A percentile compares a stretch with the other conserved stretches of the same genome.
These are phyloP conservation scores for Rhododendron simsii DNA, from an alignment of 148 eudicot genomes.

Conservation along the genomic window DNA sequence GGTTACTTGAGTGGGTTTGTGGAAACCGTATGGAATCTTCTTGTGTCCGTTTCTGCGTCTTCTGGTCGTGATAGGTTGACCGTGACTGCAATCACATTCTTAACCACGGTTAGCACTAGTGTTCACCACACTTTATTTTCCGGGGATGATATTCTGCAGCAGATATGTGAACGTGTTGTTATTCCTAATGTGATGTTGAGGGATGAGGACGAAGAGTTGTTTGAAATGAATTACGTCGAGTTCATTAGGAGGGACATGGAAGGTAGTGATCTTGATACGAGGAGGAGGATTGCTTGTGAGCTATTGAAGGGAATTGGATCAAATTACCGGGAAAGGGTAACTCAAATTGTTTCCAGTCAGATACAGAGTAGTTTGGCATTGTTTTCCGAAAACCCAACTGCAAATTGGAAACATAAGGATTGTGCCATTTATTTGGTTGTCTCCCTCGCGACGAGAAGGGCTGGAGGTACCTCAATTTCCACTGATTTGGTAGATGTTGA, in stretches of 20 bases:
- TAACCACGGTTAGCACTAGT: conserved; percentile 76
- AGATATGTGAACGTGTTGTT: conserved; percentile 79
- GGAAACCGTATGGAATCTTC: conserved; percentile 65
- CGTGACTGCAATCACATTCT: conserved; percentile 79
- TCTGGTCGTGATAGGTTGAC: conserved; percentile 77
- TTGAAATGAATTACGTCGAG: conserved; percentile 92
- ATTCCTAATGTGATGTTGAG: conserved; percentile 91
- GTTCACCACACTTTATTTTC: conserved; percentile 67
- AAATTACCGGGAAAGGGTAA: conserved; percentile 72
- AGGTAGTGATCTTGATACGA: conserved; percentile 96
- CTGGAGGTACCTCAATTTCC: conserved; percentile 65
- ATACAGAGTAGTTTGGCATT: conserved; percentile 57
- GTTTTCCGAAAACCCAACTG: conserved; percentile 63
- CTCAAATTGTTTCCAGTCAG: conserved; percentile 55
- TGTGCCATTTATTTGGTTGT: conserved; percentile 92
- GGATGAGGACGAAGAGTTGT: conserved; percentile 93
- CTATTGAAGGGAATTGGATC: conserved; percentile 83
- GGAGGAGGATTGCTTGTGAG: conserved; percentile 97
- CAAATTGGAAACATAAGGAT: conserved; percentile 88
- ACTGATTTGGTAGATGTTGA: conserved; percentile 82
- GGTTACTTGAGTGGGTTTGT: conserved; percentile 68
- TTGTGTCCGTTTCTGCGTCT: conserved; percentile 57
- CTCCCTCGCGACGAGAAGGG: conserved; percentile 66
- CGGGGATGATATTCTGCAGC: conserved; percentile 67
- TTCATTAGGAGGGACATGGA: conserved; percentile 92